Base-by-base conservation (phyloP, 345 rosid genomes). In the Geranium rotundifolium region DNA sequence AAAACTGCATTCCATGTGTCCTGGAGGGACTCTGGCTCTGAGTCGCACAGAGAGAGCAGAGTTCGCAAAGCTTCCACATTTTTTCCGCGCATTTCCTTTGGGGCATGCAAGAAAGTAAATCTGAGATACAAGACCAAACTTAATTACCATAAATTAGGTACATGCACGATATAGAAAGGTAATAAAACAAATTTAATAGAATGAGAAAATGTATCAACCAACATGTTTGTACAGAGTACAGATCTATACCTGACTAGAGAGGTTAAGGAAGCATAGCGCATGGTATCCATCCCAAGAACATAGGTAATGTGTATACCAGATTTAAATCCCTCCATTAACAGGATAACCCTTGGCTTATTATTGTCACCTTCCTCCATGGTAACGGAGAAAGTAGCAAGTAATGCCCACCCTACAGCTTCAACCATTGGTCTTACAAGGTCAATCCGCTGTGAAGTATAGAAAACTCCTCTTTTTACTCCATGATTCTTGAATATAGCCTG, bases 1-100 rank as follows among this genome's bases (percentile, higher is more conserved):
- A 93, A 68, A 63, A 93, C 92, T 60, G 97, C 99, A 81, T 93
- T 93, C 97, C 99, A 93, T n/a, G 99, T 90, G 80, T 93, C 97
- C 69, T 84, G 96, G 72, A 93, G 91, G 70, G 90, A 81, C 67
- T 73, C 88, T 60, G 84, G 77, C 69, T 90, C 90, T 18, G 77
- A 75, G 71, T 88, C 97, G 57, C 90, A 83, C 57, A 93, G 76
- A 59, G 83, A 76, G 73, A 93, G 80, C 61, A 93, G 73, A 59
- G 92, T 88, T 65, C 85, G 90, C 79, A 93, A 77, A 62, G 99
- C 96, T 85, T 93, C 99, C 52, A 88, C 97, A 81, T 90, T 93
- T 83, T 93, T 93, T 76, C 89, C 78, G 63, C 90, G 89, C 97
- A 93, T 83, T 75, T 87, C 91, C 84, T 84, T 90, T 58, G 97